Evolutionary conservation across 495 filamentous ascomycete species (phyloP).

Genomic region (Aspergillus heteromorphus): DNA sequence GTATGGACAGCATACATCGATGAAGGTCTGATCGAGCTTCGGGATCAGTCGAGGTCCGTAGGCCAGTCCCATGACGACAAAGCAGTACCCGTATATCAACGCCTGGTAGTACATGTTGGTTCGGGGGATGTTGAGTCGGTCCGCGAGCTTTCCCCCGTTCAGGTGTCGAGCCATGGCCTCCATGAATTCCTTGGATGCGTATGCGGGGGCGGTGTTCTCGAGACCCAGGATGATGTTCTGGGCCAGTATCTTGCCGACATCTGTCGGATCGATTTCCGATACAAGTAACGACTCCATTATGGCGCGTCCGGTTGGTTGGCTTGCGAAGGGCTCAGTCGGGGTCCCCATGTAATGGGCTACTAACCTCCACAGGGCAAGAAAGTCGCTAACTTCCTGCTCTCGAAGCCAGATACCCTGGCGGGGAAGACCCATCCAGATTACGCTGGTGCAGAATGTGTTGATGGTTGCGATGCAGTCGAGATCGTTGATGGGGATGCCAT

Average conservation of each 20-base stretch:
- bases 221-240: constrained; percentile 70
- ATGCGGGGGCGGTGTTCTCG: constrained; percentile 56
- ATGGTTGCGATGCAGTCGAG: constrained; percentile 70
- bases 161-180: constrained; percentile 63
- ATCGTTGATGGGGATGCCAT: constrained; percentile 68
- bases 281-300: constrained; percentile 61
- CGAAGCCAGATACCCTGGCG: constrained; percentile 65
- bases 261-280: constrained; percentile 59
- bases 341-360: constrained; percentile 67
- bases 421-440: constrained; percentile 65
- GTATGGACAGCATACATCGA: constrained; percentile 34
- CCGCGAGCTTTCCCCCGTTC: constrained; percentile 57
- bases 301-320: constrained; percentile 46
- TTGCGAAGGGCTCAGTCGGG: constrained; percentile 53
- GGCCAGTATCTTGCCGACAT: constrained; percentile 55
- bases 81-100: constrained; percentile 62
- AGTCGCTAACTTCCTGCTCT: constrained; percentile 60
- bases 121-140: constrained; percentile 53
- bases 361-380: constrained; percentile 71
- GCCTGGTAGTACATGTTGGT: constrained; percentile 52
- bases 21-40: constrained; percentile 53
- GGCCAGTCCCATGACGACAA: constrained; percentile 53
- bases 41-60: constrained; percentile 52
- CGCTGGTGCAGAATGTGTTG: constrained; percentile 56
- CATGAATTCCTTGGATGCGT: constrained; percentile 57